phyloP scores from a whole-genome alignment of 306 rosid genomes.

The Sechiopsis laciniata region DNA sequence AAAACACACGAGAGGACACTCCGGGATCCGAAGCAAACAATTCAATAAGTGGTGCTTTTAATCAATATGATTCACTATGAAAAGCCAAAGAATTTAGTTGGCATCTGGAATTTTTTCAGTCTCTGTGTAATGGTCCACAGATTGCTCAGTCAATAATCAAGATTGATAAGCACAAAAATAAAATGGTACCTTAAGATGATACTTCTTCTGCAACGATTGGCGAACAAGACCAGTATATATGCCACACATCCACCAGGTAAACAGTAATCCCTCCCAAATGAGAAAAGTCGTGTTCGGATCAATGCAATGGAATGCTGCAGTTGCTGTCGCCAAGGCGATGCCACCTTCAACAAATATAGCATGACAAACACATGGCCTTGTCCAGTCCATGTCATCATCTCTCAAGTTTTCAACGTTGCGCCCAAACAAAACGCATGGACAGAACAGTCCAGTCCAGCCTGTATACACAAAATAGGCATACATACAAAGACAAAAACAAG shows the following conservation, averaged over 20 bases:
- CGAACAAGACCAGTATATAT: constrained; percentile 81
- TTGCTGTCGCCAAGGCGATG: constrained; percentile 67
- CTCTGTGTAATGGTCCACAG: not conserved
- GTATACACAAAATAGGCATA: constrained; percentile 22
- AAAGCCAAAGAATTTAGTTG: not conserved
- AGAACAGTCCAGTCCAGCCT: constrained; percentile 83
- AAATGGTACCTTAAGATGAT: constrained; percentile 71
- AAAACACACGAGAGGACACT: not conserved
- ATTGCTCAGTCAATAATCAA: not conserved
- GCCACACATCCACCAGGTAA: constrained; percentile 99
- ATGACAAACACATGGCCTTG: constrained; percentile 76
- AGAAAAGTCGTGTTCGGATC: constrained; percentile 67
- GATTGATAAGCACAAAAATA: not conserved
- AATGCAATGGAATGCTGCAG: constrained; percentile 50
- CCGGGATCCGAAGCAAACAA: not conserved
- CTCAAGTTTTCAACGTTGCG: constrained; percentile 72
- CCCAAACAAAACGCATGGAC: constrained; percentile 92
- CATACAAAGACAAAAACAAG: not conserved
- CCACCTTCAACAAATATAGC: constrained; percentile 94
- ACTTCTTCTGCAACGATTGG: constrained; percentile 82
- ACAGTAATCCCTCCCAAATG: constrained; percentile 71
- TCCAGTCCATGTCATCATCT: constrained; percentile 75
- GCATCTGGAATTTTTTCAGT: not conserved
- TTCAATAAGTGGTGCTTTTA: not conserved
- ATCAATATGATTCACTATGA: not conserved